Base-by-base conservation (phyloP, 768 basidiomycete species). In the Russula sp. region DNA sequence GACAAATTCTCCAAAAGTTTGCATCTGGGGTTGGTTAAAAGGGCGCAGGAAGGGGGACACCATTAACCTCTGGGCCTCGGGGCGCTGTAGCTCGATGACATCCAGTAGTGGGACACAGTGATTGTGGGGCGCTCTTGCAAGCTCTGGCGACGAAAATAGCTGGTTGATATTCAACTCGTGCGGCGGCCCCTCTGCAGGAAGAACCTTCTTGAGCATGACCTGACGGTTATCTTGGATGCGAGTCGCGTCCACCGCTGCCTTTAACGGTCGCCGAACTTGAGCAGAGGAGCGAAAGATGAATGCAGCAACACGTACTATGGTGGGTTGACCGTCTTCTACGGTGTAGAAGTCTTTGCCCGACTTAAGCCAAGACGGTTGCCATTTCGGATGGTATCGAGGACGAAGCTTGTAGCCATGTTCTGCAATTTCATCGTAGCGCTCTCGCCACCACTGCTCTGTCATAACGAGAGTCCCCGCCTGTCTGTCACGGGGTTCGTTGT, bases 391-490 rank as follows among this genome's bases (percentile, higher is more conserved):
- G 20, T 47, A 47, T 47, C 45, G 45, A 47, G 45, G 20, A 47
- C 45, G 45, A 9, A 47, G 45, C 45, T 64, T 20, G 67, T 61
- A 47, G n/a, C 45, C 20, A 9, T 6, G 45, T 47, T 47, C 20
- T 20, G 20, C 7, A 11, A 47, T 20, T 47, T 20, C n/a, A 9
- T 47, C 7, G 9, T 47, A 47, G 45, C n/a, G 45, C 1, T 47
- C 45, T 47, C n/a, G 18, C 45, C 45, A 47, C 45, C 45, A 47
- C 7, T 18, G n/a, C 45, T 47, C 45, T 20, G 45, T 47, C 20
- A 10, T 20, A 10, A 47, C 45, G 45, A 47, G 45, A n/a, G 45
- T 20, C 20, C 45, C 45, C 8, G 20, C 45, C 45, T 47, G 45
- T 20, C 45, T 20, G 4, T 11, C 45, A 9, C n/a, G n/a, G 45